Evolutionary conservation across 352 stramenopile species (phyloP).

Genomic region (Pythium scleroteichum): DNA sequence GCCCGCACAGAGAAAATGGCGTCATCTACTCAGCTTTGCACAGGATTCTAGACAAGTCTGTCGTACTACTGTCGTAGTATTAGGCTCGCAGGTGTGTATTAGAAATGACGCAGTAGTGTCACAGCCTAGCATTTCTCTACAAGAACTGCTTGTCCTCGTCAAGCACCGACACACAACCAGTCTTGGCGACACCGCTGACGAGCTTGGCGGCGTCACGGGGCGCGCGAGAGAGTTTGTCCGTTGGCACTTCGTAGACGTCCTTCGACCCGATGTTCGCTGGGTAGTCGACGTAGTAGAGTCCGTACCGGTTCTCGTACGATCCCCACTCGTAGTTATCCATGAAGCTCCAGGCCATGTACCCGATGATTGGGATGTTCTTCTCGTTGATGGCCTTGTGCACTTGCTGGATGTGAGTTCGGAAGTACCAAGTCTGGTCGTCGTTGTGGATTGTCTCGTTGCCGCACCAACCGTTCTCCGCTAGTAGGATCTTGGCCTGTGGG

Average conservation of each 20-base stretch:
- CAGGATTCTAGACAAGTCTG: too few species aligned
- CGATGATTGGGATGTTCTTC: slow-evolving; percentile 56
- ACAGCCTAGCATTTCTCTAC: neutral
- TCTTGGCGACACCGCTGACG: slow-evolving; percentile 3
- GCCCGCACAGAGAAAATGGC: too few species aligned
- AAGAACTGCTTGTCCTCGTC: slow-evolving; percentile 2
- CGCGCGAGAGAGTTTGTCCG: slow-evolving; percentile 31
- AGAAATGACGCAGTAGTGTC: neutral
- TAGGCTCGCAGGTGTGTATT: neutral
- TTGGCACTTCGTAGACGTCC: slow-evolving; percentile 7
- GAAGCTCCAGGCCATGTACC: slow-evolving; percentile 91
- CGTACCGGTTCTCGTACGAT: slow-evolving; percentile 54
- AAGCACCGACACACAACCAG: neutral
- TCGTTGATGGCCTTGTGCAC: slow-evolving; percentile 48
- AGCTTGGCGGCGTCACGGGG: slow-evolving; percentile 27
- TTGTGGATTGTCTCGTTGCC: slow-evolving; percentile 52
- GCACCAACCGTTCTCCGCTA: slow-evolving; percentile 58
- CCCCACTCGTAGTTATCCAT: slow-evolving; percentile 96
- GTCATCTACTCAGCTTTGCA: too few species aligned
- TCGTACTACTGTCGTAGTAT: too few species aligned
- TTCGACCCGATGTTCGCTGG: slow-evolving; percentile 16
- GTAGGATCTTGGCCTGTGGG: slow-evolving; percentile 36
- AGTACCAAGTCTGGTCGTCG: slow-evolving; percentile 53
- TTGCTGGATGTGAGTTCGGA: slow-evolving; percentile 42
- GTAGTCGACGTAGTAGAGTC: slow-evolving; percentile 56